Percentiles rank a stretch among this genome's conserved stretches.
Evolutionary conservation across 73 alveolate genomes (phyloP).

Genomic region (Halteria grandinella): DNA sequence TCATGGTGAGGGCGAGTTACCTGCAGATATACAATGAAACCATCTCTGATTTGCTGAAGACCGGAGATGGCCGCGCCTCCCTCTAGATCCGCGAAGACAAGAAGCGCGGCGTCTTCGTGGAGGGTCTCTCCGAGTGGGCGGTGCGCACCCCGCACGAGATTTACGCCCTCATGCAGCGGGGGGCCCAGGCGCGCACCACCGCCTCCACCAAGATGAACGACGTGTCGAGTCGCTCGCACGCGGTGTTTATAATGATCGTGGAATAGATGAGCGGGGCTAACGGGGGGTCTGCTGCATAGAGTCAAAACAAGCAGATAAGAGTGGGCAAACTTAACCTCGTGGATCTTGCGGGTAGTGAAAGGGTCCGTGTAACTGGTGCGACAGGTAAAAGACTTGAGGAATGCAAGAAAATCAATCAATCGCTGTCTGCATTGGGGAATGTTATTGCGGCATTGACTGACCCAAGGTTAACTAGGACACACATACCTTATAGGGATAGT

Average conservation of each 20-base stretch:
- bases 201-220: slow-evolving; percentile 96
- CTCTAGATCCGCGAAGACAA: slow-evolving; percentile 94
- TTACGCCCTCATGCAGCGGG: slow-evolving; percentile 76
- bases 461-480: slow-evolving; percentile 65
- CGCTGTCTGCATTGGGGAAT: slow-evolving; percentile 89
- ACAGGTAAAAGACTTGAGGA: slow-evolving; percentile 90
- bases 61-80: slow-evolving; percentile 67
- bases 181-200: slow-evolving; percentile 86
- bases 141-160: slow-evolving; percentile 92
- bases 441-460: slow-evolving; percentile 90
- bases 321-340: slow-evolving; percentile 90
- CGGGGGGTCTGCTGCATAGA: slow-evolving; percentile 28
- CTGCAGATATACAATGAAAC: slow-evolving; percentile 93
- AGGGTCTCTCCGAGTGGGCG: slow-evolving; percentile 96
- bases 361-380: slow-evolving; percentile 89
- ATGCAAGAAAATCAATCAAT: slow-evolving; percentile 85
- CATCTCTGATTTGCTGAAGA: slow-evolving; percentile 95
- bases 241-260: slow-evolving; percentile 94
- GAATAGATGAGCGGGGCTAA: slow-evolving; percentile 79
- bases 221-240: slow-evolving; percentile 95
- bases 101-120: slow-evolving; percentile 96
- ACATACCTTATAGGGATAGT: slow-evolving; percentile 89
- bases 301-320: slow-evolving; percentile 65
- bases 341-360: slow-evolving; percentile 91
- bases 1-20: slow-evolving; percentile 93